phyloP scores from a whole-genome alignment of 257 asterid genomes.

The Penstemon eatonii region DNA sequence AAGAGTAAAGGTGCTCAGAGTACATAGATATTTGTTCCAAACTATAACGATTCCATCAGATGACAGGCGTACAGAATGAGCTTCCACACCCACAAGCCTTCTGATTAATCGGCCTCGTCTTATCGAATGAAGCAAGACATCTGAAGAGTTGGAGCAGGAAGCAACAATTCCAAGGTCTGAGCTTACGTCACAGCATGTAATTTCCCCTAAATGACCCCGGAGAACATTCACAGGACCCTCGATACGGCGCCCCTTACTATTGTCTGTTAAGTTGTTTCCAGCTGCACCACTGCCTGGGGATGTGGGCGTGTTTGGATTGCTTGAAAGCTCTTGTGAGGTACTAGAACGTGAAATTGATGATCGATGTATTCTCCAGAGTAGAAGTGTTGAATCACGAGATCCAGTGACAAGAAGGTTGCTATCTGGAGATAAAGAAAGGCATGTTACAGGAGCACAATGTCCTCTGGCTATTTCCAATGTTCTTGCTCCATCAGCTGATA shows the following conservation, averaged over 20 bases:
- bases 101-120: slow-evolving; percentile 82
- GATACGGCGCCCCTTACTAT: slow-evolving; percentile 53
- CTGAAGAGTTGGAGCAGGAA: slow-evolving; percentile 79
- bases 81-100: slow-evolving; percentile 74
- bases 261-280: slow-evolving; percentile 47
- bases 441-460: slow-evolving; percentile 95
- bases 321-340: slow-evolving; percentile 56
- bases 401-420: slow-evolving; percentile 90
- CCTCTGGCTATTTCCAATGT: slow-evolving; percentile 94
- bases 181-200: slow-evolving; percentile 77
- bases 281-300: slow-evolving; percentile 43
- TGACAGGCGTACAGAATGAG: slow-evolving; percentile 80
- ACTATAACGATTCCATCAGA: slow-evolving; percentile 73
- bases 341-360: slow-evolving; percentile 49
- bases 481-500: slow-evolving; percentile 93
- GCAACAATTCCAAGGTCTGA: slow-evolving; percentile 95
- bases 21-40: slow-evolving; percentile 65
- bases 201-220: slow-evolving; percentile 86
- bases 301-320: slow-evolving; percentile 58
- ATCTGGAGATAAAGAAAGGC: slow-evolving; percentile 77
- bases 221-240: slow-evolving; percentile 95
- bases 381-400: slow-evolving; percentile 80
- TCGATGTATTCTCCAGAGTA: slow-evolving; percentile 84
- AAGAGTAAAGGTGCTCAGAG: slow-evolving; percentile 69
- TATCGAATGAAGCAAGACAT: slow-evolving; percentile 78